Evolutionary conservation across 768 basidiomycete genomes (phyloP).

Genomic region (Lactifluus subvellereus): DNA sequence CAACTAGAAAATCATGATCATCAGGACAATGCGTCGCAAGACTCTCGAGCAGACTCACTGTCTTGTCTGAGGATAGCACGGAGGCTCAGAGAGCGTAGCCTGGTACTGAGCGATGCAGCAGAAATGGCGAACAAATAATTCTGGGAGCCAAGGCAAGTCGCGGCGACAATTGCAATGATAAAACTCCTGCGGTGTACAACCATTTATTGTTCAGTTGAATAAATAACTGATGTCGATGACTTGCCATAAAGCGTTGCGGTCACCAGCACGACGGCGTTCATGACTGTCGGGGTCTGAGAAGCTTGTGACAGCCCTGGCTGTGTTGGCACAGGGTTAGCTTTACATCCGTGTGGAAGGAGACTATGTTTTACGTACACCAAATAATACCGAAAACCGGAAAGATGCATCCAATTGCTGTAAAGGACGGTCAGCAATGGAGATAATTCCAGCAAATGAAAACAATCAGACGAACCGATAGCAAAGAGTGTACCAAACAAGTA

Average conservation of each 20-base stretch:
- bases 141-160: constrained; percentile 51
- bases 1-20: constrained; percentile 39
- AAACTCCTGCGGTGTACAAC: constrained; percentile 50
- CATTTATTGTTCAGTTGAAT: background rate
- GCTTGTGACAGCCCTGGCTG: constrained; percentile 43
- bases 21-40: constrained; percentile 9
- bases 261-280: constrained; percentile 44
- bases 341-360: too few species aligned
- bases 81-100: constrained; percentile 66
- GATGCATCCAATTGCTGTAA: constrained; percentile 47
- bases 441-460: background rate
- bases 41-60: constrained; percentile 38
- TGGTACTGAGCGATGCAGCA: constrained; percentile 60
- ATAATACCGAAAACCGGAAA: constrained; percentile 70
- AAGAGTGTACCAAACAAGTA: constrained; percentile 54
- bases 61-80: constrained; percentile 79
- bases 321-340: background rate
- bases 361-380: constrained; percentile 35
- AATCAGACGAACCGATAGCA: constrained; percentile 31
- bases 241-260: constrained; percentile 63
- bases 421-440: background rate
- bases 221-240: constrained; percentile 19
- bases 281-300: constrained; percentile 41
- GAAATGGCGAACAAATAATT: constrained; percentile 59
- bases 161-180: constrained; percentile 63